Conservation (phyloP, 169 alveolate genomes). For the Cryptosporidium ubiquitum region DNA sequence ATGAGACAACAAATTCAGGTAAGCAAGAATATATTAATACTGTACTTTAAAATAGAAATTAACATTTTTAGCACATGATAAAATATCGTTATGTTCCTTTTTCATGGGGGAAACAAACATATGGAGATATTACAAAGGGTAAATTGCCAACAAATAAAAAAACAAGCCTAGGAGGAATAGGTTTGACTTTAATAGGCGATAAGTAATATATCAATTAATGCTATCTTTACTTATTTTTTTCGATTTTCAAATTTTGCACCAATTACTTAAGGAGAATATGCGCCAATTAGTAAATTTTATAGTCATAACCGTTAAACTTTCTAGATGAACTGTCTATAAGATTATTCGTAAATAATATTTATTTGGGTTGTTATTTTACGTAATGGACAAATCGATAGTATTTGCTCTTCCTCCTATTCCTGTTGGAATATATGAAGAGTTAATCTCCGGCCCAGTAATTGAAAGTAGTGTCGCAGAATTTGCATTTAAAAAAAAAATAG, state of each 20-base stretch:
- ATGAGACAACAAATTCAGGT: constrained; percentile 89
- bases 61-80: constrained; percentile 75
- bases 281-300: constrained; percentile 6
- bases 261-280: neutral
- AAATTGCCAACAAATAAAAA: constrained; percentile 13
- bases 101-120: constrained; percentile 84
- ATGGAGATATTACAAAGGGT: constrained; percentile 82
- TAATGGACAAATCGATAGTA: neutral
- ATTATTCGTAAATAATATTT: neutral
- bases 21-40: neutral
- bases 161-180: constrained; percentile 65
- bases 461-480: constrained; percentile 61
- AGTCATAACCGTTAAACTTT: neutral
- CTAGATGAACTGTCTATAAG: neutral
- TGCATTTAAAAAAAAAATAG: constrained; percentile 8
- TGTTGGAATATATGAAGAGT: neutral
- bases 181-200: constrained; percentile 55
- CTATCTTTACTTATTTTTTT: constrained; percentile 12
- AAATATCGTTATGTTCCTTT: constrained; percentile 83
- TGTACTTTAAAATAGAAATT: neutral
- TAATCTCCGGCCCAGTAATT: constrained; percentile 7
- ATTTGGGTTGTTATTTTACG: neutral
- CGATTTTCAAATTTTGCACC: neutral
- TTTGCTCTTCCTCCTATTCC: constrained; percentile 73
- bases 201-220: neutral